Conservation (phyloP, 306 rosid species). For the Parietaria judaica region DNA sequence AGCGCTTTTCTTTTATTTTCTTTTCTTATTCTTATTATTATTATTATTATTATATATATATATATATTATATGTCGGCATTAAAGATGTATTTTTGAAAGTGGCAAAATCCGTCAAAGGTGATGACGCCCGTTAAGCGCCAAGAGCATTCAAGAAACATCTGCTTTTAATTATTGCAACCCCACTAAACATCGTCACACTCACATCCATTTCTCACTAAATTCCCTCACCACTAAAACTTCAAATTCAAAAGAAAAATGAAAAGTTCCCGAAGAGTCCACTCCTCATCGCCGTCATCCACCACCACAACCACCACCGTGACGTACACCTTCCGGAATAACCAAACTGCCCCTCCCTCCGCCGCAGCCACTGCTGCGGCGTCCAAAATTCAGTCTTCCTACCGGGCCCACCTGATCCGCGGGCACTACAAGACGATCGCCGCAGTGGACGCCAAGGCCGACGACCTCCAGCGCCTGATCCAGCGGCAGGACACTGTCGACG, state of each 20-base stretch:
- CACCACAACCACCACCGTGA: constrained; percentile 26
- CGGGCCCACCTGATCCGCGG: constrained; percentile 62
- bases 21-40: neutral
- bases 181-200: neutral
- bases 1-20: too few species aligned
- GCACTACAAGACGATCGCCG: constrained; percentile 44
- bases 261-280: constrained; percentile 26
- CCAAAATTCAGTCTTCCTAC: constrained; percentile 64
- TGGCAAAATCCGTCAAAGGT: constrained; percentile 2
- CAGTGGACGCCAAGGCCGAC: constrained; percentile 56
- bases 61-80: neutral
- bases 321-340: constrained; percentile 41
- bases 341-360: constrained; percentile 36
- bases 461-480: constrained; percentile 54
- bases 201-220: neutral
- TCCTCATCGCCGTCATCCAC: constrained; percentile 20
- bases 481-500: constrained; percentile 91
- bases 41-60: neutral
- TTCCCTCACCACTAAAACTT: neutral
- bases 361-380: constrained; percentile 36
- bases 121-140: constrained; percentile 25
- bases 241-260: constrained; percentile 21
- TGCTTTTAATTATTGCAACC: neutral
- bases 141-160: constrained; percentile 25
- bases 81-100: neutral